Evolutionary conservation across 1,284 basidiomycete genomes (phyloP).

Genomic region (Tylopilus sp.): DNA sequence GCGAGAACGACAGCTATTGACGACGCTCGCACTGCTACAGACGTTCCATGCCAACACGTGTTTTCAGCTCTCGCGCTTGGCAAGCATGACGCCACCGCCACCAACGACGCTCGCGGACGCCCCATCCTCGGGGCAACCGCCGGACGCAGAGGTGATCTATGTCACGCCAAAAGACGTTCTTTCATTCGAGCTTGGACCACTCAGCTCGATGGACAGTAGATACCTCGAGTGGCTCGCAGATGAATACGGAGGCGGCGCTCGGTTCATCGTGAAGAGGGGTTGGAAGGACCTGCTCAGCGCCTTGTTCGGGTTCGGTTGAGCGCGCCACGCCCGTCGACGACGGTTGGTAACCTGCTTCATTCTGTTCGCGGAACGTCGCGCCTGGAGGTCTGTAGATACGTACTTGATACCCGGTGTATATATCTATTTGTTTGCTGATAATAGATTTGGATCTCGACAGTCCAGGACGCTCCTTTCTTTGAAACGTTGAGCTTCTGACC

Average conservation of each 20-base stretch:
- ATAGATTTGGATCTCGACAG: background rate
- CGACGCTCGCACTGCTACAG: conserved; percentile 63
- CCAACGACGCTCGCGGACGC: conserved; percentile 8
- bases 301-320: conserved; percentile 40
- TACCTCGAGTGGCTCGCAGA: conserved; percentile 71
- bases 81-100: conserved; percentile 41
- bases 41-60: conserved; percentile 67
- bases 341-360: background rate
- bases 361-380: background rate
- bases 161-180: conserved; percentile 57
- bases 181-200: conserved; percentile 64
- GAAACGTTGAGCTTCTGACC: too few relatives aligned
- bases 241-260: conserved; percentile 52
- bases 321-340: background rate
- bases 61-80: conserved; percentile 59
- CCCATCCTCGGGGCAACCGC: background rate
- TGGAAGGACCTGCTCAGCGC: conserved; percentile 49
- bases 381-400: background rate
- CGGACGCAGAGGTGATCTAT: conserved; percentile 20
- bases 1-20: conserved; percentile 47
- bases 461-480: too few relatives aligned
- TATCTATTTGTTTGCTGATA: conserved; percentile 1
- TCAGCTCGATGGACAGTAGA: conserved; percentile 60
- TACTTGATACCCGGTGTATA: conserved; percentile 8
- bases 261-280: conserved; percentile 41